Evolutionary conservation across 2,329 filamentous ascomycete species (phyloP).

Genomic region (Colletotrichum coccodes): DNA sequence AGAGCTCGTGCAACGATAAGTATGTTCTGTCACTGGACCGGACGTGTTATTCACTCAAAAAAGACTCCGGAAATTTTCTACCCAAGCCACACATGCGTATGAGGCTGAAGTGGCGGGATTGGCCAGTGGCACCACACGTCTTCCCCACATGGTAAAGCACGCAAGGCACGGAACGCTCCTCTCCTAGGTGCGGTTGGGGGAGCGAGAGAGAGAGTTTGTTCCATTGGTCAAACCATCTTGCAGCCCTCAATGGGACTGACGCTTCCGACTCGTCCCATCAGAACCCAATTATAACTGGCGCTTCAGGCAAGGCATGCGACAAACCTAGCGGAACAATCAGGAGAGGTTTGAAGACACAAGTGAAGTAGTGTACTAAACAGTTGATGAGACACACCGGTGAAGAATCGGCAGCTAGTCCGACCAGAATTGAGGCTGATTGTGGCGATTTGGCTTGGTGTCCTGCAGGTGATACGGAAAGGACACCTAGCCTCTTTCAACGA

Average conservation of each 20-base stretch:
- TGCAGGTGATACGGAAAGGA: conserved; percentile 20
- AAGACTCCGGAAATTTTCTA: conserved; percentile 19
- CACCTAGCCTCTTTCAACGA: conserved; percentile 26
- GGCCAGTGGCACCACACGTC: conserved; percentile 14
- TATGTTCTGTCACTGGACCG: not conserved
- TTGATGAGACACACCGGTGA: conserved; percentile 22
- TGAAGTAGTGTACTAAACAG: not conserved
- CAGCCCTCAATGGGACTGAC: not conserved
- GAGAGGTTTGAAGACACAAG: not conserved
- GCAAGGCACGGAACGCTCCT: conserved; percentile 16
- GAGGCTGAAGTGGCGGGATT: conserved; percentile 20
- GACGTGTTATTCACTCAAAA: conserved; percentile 6
- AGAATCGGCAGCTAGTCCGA: conserved; percentile 20
- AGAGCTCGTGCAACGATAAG: not conserved
- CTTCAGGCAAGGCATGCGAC: not conserved
- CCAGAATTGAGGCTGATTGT: conserved; percentile 12
- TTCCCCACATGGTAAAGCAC: conserved; percentile 31
- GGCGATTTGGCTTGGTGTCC: too few relatives aligned
- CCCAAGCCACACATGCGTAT: conserved; percentile 22
- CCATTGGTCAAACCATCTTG: not conserved
- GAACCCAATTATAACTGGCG: not conserved
- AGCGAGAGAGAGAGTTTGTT: not conserved
- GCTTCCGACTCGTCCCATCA: not conserved
- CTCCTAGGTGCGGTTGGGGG: not conserved
- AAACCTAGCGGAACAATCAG: not conserved